phyloP scores from a whole-genome alignment of 2,329 filamentous ascomycete species.

The Lasiodiplodia sp. region DNA sequence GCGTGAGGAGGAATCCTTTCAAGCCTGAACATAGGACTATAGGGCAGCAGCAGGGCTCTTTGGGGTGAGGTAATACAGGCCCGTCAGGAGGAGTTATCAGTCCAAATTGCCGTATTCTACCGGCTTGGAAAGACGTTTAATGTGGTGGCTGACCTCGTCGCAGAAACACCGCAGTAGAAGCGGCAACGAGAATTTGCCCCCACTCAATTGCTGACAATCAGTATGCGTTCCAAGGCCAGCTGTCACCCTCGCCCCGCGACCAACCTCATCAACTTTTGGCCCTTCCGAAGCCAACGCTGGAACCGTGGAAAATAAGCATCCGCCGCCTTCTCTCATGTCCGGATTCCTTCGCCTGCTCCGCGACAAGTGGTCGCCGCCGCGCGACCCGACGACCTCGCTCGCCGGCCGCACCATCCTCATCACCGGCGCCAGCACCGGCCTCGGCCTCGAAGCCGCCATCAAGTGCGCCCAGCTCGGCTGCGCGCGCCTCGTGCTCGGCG shows the following conservation, averaged over 20 bases:
- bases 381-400: constrained; percentile 37
- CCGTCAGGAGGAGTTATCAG: no score
- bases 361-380: constrained; percentile 28
- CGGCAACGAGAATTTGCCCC: no score
- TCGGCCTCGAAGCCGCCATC: constrained; percentile 56
- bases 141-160: neutral
- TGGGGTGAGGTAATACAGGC: no score
- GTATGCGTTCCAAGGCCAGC: no score
- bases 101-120: no score
- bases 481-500: constrained; percentile 54
- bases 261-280: neutral
- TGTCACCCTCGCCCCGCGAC: no score
- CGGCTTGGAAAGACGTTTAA: no score
- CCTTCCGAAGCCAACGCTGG: neutral
- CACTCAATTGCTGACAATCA: no score
- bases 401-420: constrained; percentile 53
- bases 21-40: no score
- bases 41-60: no score
- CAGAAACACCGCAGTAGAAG: no score
- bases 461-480: constrained; percentile 53
- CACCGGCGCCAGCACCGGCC: constrained; percentile 57
- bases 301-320: neutral
- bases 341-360: constrained; percentile 21
- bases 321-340: neutral
- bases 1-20: no score